Conservation (phyloP, 805 yeast genomes). For the Osmozyma mogii region DNA sequence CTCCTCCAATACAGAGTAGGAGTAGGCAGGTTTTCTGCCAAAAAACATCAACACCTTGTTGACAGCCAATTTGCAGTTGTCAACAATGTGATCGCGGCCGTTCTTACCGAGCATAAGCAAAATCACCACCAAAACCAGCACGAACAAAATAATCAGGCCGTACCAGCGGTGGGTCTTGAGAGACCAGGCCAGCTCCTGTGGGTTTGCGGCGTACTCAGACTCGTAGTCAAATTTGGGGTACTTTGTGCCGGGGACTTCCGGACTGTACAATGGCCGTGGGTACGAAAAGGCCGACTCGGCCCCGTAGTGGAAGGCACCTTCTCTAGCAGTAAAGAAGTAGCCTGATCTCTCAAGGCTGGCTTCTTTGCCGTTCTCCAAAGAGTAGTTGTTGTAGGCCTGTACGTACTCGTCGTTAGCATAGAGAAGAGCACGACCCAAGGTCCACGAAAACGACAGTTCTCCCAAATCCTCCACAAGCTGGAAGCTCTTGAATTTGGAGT, state of each 20-base stretch:
- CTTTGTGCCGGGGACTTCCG: constrained; percentile 10
- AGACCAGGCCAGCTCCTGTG: constrained; percentile 32
- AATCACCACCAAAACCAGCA: constrained; percentile 17
- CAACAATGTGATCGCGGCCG: constrained; percentile 11
- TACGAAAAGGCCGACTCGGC: constrained; percentile 39
- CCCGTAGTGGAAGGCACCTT: constrained; percentile 42
- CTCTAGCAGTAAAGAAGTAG: constrained; percentile 39
- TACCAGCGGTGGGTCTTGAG: constrained; percentile 37
- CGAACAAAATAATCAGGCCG: constrained; percentile 25
- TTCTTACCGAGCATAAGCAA: constrained; percentile 28
- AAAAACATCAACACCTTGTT: background rate
- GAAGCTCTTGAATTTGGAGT: constrained; percentile 25
- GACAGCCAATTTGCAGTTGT: too few species aligned
- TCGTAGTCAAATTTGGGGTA: constrained; percentile 25
- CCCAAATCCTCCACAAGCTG: constrained; percentile 36
- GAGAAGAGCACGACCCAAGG: constrained; percentile 52
- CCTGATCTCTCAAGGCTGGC: constrained; percentile 30
- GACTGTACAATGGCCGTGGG: constrained; percentile 35
- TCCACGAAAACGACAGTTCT: constrained; percentile 46
- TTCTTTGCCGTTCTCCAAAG: constrained; percentile 6
- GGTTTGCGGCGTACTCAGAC: constrained; percentile 18
- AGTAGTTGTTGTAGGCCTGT: constrained; percentile 30
- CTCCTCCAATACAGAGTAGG: too few species aligned
- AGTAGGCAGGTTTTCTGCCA: background rate
- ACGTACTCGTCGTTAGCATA: constrained; percentile 51